These are phyloP conservation scores for Choanephora cucurbitarum DNA, from an alignment of 371 early-diverging fungal genomes.

Conservation along the genomic window DNA sequence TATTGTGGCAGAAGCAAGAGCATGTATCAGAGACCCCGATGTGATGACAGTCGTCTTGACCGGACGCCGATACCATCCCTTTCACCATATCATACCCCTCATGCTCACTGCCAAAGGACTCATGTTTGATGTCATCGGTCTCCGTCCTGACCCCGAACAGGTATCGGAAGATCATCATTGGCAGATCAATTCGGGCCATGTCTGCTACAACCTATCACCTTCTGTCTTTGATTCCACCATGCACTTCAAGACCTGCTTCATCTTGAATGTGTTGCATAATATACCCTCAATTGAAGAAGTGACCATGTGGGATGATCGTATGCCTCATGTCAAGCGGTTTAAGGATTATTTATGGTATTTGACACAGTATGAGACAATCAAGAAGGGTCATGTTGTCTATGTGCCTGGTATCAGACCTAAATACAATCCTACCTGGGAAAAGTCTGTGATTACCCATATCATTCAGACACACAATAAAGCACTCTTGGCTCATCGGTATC, in stretches of 20 bases:
- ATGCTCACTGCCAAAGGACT: conserved; percentile 45
- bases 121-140: conserved; percentile 55
- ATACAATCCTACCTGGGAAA: conserved; percentile 54
- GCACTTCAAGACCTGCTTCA: conserved; percentile 60
- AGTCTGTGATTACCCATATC: conserved; percentile 40
- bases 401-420: conserved; percentile 45
- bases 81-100: conserved; percentile 36
- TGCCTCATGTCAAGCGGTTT: conserved; percentile 49
- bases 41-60: conserved; percentile 59
- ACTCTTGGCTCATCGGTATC: conserved; percentile 12
- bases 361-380: conserved; percentile 15
- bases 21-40: conserved; percentile 36
- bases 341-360: conserved; percentile 40
- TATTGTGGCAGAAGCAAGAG: conserved; percentile 26
- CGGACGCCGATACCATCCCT: conserved; percentile 59
- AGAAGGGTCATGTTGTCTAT: conserved; percentile 32
- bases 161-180: conserved; percentile 22
- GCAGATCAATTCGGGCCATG: conserved; percentile 2
- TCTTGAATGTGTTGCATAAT: conserved; percentile 45
- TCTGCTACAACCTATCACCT: conserved; percentile 15
- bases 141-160: conserved; percentile 48
- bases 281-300: conserved; percentile 45
- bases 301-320: conserved; percentile 66
- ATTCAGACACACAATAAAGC: conserved; percentile 46
- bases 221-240: conserved; percentile 51